Percentiles rank a stretch among this genome's conserved stretches.
Conservation (phyloP, 2,329 filamentous ascomycete genomes). For the Neofusicoccum sp. region DNA sequence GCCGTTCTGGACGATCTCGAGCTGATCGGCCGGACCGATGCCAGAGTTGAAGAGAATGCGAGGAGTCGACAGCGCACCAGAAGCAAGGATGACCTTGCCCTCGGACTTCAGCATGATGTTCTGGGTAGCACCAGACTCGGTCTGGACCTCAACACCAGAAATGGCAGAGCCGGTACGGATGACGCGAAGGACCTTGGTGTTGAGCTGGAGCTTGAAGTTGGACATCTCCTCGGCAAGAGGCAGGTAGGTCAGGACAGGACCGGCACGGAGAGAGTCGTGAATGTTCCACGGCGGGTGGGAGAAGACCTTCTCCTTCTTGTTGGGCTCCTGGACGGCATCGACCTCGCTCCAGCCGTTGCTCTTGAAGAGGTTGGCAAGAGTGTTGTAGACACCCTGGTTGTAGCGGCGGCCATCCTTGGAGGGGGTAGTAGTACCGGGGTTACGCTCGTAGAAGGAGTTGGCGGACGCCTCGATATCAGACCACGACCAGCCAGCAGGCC, state of each 20-base stretch:
- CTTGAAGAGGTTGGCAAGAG: constrained; percentile 23
- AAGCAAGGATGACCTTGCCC: constrained; percentile 29
- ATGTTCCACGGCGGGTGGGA: constrained; percentile 20
- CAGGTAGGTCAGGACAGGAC: constrained; percentile 26
- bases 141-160: constrained; percentile 25
- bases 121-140: constrained; percentile 18
- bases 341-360: constrained; percentile 23
- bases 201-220: constrained; percentile 27
- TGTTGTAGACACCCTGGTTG: constrained; percentile 24
- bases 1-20: constrained; percentile 24
- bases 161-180: constrained; percentile 21
- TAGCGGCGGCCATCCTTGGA: constrained; percentile 26
- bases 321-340: constrained; percentile 24
- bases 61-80: constrained; percentile 27
- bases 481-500: constrained; percentile 27
- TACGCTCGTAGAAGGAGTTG: constrained; percentile 24
- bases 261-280: constrained; percentile 22
- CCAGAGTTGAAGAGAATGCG: constrained; percentile 28
- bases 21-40: constrained; percentile 28
- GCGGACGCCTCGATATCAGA: constrained; percentile 23
- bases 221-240: constrained; percentile 20
- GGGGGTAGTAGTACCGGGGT: constrained; percentile 24
- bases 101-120: constrained; percentile 24
- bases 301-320: constrained; percentile 25
- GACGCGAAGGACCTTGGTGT: constrained; percentile 25